Evolutionary conservation across 2,329 filamentous ascomycete species (phyloP).

Genomic region (Cercospora zeina): DNA sequence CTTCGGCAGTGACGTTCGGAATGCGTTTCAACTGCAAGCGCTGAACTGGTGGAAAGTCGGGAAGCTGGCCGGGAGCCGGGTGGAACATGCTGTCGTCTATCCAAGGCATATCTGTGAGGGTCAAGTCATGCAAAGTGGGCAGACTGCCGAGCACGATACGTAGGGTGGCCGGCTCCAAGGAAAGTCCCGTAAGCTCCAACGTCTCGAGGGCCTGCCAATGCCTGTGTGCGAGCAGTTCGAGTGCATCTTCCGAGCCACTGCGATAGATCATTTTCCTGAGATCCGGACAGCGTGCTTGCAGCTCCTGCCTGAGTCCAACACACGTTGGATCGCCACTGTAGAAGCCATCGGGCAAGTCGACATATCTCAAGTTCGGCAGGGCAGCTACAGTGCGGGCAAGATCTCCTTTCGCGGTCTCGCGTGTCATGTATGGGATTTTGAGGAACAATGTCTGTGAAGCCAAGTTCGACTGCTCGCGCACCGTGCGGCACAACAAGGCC

Average conservation of each 20-base stretch:
- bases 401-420: conserved; percentile 80
- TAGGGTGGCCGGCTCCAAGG: conserved; percentile 69
- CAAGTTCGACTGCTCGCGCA: conserved; percentile 72
- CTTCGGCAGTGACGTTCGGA: conserved; percentile 69
- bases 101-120: conserved; percentile 67
- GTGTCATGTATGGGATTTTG: conserved; percentile 92
- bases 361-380: conserved; percentile 79
- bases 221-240: conserved; percentile 67
- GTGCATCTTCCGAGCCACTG: conserved; percentile 72
- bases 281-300: conserved; percentile 79
- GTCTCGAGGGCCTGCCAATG: conserved; percentile 72
- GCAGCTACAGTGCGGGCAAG: conserved; percentile 83
- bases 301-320: conserved; percentile 73
- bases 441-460: conserved; percentile 73
- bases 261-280: conserved; percentile 87
- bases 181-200: conserved; percentile 67
- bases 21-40: conserved; percentile 71
- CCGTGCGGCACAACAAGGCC: conserved; percentile 74
- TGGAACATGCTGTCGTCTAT: conserved; percentile 78
- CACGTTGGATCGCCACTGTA: conserved; percentile 78
- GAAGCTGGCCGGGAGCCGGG: conserved; percentile 60
- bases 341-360: conserved; percentile 86
- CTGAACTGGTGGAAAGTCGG: conserved; percentile 72
- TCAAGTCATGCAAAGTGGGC: conserved; percentile 68
- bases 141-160: conserved; percentile 70